Base-by-base conservation (phyloP, 2,329 filamentous ascomycete genomes). In the Xylariaceae sp. region DNA sequence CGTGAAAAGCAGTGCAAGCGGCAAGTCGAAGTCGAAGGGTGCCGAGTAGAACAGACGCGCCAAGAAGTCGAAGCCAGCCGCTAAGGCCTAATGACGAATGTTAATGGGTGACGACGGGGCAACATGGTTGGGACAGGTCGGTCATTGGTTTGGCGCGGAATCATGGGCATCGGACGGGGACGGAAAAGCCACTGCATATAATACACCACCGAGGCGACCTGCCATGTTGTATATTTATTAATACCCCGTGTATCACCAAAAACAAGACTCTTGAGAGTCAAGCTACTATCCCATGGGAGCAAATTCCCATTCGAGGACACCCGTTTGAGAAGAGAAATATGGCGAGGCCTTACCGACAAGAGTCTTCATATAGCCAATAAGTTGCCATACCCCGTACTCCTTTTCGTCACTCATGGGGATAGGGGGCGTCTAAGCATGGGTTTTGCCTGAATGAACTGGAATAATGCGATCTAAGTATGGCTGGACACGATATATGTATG, bases 1-100 rank as follows among this genome's bases (percentile, higher is more conserved):
- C 61, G 80, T 82, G 71, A 85, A 85, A 81, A 81, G 78, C 61
- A 73, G 78, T 61, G 74, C 76, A 56, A 75, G 72, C 64, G 58
- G 60, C 63, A 80, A 80, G 73, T 62, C 67, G 57, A 74, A 73
- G 70, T 57, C 56, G 48, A 69, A 69, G 64, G 52, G 36, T 47
- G 57, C 56, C 43, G 67, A 71, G 64, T 70, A 70, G 59, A 59
- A 49, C 3, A 32, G 42, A 34, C 46, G n/a, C 12, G 34, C n/a
- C 18, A 29, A 30, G 5, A 43, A 39, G 43, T 45, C 18, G 47
- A 59, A 8, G 16, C 43, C 45, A 21, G 21, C 15, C 30, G 29
- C 42, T 15, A 21, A 10, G 19, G 32, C 42, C 40, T 36, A 37
- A 48, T 21, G 16, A 9, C 37, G 19, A 37, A 22, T 26, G 22